Evolutionary conservation across 2,329 filamentous ascomycete genomes (phyloP).

Genomic region (Aspergillus sp.): DNA sequence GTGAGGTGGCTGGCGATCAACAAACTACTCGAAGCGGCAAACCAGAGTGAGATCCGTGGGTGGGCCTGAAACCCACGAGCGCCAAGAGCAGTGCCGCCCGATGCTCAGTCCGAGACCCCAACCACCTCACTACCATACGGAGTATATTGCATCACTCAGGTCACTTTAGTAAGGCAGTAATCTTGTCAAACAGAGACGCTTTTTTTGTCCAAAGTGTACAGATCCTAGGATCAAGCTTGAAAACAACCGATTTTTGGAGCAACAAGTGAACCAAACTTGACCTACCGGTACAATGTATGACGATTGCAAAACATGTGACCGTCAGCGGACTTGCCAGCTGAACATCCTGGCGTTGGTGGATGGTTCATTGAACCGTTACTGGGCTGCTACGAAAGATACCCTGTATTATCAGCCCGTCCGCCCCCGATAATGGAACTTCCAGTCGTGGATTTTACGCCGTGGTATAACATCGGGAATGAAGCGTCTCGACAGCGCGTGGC

Average conservation of each 20-base stretch:
- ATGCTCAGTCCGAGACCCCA: neutral
- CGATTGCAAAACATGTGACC: conserved; percentile 9
- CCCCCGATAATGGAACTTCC: conserved; percentile 33
- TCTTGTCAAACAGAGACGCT: too few species aligned
- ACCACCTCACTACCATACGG: neutral
- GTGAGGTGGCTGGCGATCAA: conserved; percentile 25
- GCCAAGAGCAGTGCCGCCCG: neutral
- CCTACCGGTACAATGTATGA: neutral
- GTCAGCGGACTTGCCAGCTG: neutral
- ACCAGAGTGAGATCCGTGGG: neutral
- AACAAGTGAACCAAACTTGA: neutral
- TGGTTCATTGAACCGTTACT: too few species aligned
- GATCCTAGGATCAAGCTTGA: too few species aligned
- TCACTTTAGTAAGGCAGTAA: too few species aligned
- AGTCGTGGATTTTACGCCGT: conserved; percentile 41
- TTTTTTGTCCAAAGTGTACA: too few species aligned
- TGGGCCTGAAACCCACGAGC: neutral
- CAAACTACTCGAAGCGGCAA: conserved; percentile 35
- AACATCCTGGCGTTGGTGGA: neutral
- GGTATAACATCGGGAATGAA: conserved; percentile 28
- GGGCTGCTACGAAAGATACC: too few species aligned
- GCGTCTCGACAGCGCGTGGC: conserved; percentile 34
- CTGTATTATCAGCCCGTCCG: neutral
- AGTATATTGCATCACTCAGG: too few species aligned
- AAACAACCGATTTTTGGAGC: neutral